Evolutionary conservation across 2,329 filamentous ascomycete genomes (phyloP).

Genomic region (Periconia digitata): DNA sequence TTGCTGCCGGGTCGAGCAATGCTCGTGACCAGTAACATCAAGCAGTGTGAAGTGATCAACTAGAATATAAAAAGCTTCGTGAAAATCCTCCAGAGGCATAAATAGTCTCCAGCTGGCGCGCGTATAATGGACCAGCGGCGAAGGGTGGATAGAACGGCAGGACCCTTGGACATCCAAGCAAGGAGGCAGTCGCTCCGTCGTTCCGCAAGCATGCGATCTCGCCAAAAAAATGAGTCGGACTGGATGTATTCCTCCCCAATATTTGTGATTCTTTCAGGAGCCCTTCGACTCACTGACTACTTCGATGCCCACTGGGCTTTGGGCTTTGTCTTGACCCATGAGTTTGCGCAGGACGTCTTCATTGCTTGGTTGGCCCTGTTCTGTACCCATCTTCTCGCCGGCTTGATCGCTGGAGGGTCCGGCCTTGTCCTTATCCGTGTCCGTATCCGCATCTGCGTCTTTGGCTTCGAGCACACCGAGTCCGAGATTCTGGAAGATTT

Average conservation of each 20-base stretch:
- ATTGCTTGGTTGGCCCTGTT: constrained; percentile 7
- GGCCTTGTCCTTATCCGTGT: too few relatives aligned
- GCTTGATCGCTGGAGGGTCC: constrained; percentile 24
- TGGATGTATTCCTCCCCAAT: neutral
- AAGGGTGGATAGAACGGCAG: too few relatives aligned
- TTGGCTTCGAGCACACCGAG: constrained; percentile 50
- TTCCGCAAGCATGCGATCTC: neutral
- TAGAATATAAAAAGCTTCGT: too few relatives aligned
- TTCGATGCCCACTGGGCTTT: constrained; percentile 27
- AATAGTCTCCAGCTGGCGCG: too few relatives aligned
- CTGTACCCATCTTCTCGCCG: constrained; percentile 9
- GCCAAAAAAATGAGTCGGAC: neutral
- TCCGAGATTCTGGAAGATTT: constrained; percentile 40
- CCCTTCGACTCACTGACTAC: constrained; percentile 20
- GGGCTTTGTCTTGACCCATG: constrained; percentile 32
- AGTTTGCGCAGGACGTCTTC: constrained; percentile 42
- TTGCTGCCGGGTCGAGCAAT: too few relatives aligned
- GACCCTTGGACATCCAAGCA: too few relatives aligned
- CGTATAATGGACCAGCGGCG: too few relatives aligned
- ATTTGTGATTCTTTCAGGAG: neutral
- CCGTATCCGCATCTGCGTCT: constrained; percentile 29
- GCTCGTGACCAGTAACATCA: too few relatives aligned
- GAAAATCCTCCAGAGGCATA: too few relatives aligned
- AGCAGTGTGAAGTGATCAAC: too few relatives aligned
- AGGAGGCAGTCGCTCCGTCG: neutral